A percentile compares a stretch with the other conserved stretches of the same genome.
Conservation (phyloP, 768 basidiomycete genomes). For the Leccinum barrowsii region DNA sequence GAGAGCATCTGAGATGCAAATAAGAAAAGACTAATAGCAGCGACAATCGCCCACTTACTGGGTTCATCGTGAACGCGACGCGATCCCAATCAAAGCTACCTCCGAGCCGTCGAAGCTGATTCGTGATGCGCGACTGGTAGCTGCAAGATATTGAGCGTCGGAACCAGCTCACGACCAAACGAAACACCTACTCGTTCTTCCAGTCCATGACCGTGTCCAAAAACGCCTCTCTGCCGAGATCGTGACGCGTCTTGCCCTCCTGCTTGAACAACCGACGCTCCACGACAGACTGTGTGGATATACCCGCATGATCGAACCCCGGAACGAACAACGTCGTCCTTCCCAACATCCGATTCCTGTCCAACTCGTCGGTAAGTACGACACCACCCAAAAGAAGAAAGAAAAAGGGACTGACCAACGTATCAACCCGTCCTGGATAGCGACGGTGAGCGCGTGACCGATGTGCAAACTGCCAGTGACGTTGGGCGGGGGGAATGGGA, state of each 20-base stretch:
- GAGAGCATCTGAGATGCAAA: conserved; percentile 52
- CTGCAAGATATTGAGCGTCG: conserved; percentile 36
- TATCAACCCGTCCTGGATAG: conserved; percentile 85
- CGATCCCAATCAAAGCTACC: conserved; percentile 95
- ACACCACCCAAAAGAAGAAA: not conserved
- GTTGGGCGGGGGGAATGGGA: conserved; percentile 92
- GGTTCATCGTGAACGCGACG: conserved; percentile 93
- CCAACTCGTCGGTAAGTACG: not conserved
- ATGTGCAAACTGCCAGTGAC: conserved; percentile 96
- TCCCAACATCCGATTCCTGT: conserved; percentile 94
- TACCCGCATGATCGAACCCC: conserved; percentile 98
- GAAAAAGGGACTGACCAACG: conserved; percentile 65
- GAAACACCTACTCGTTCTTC: conserved; percentile 83
- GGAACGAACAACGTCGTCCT: conserved; percentile 87
- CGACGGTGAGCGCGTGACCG: conserved; percentile 88
- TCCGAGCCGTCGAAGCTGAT: conserved; percentile 83
- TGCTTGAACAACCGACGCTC: conserved; percentile 88
- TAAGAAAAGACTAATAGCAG: not conserved
- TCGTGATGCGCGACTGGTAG: conserved; percentile 90
- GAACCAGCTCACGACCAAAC: not conserved
- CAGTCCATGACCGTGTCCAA: conserved; percentile 89
- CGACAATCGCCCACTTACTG: conserved; percentile 42
- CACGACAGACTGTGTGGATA: conserved; percentile 96
- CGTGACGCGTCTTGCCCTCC: conserved; percentile 80
- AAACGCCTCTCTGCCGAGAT: conserved; percentile 92